Conservation (phyloP, 176 grass and related monocot genomes). For the Areca catechu region DNA sequence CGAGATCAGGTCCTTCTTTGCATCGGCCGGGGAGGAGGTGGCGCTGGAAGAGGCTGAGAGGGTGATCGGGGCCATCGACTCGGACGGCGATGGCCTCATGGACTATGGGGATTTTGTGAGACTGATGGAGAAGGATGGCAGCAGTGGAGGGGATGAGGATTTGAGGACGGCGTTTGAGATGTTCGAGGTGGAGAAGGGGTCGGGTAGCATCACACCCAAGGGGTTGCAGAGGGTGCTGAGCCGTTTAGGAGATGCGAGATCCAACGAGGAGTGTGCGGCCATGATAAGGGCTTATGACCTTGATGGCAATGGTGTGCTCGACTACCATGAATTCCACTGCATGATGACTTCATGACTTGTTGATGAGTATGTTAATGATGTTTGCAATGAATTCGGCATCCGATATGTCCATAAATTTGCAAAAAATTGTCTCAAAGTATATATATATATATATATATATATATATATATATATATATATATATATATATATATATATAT, state of each 20-base stretch:
- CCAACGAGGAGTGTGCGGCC: conserved; percentile 3
- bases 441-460: no score
- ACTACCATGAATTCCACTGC: conserved; percentile 7
- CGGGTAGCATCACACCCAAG: conserved; percentile 5
- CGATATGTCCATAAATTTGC: no score
- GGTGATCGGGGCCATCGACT: not conserved
- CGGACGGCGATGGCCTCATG: conserved; percentile 9
- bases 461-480: no score
- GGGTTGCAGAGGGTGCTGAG: conserved; percentile 3
- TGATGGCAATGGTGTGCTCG: conserved; percentile 6
- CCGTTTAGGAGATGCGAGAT: conserved; percentile 1
- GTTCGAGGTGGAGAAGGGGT: conserved; percentile 15
- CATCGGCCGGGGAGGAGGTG: conserved; percentile 5
- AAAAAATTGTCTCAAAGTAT: no score
- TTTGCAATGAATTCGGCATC: no score
- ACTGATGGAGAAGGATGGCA: not conserved
- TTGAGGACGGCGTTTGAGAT: conserved; percentile 6
- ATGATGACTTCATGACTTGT: conserved; percentile 1
- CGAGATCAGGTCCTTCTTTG: conserved; percentile 4
- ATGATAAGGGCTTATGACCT: conserved; percentile 13
- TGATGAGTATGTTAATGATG: no score
- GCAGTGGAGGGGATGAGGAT: not conserved
- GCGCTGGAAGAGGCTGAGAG: not conserved
- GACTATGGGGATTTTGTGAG: conserved; percentile 11
- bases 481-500: no score